phyloP scores from a whole-genome alignment of 768 basidiomycete genomes.

The Podaxis sp. region DNA sequence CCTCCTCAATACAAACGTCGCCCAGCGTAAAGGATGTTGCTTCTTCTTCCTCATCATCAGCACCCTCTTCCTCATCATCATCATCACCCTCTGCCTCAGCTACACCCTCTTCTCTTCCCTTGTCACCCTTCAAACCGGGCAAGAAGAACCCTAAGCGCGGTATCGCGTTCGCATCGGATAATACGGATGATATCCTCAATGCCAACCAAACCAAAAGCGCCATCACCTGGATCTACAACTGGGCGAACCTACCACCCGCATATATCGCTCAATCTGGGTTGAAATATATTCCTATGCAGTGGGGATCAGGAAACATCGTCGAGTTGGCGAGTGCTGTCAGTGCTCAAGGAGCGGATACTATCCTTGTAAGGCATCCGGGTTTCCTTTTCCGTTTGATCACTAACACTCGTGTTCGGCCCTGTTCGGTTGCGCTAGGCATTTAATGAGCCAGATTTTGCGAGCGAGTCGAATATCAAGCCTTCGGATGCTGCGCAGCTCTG shows the following conservation, averaged over 20 bases:
- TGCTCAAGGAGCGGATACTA: conserved; percentile 46
- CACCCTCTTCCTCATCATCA: background rate
- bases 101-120: conserved; percentile 12
- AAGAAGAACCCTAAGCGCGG: conserved; percentile 48
- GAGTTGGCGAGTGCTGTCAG: conserved; percentile 37
- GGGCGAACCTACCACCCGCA: conserved; percentile 46
- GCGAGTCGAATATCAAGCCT: conserved; percentile 47
- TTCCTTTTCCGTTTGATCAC: conserved; percentile 16
- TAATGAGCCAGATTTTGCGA: conserved; percentile 55
- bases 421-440: conserved; percentile 27
- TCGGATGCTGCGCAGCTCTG: conserved; percentile 51
- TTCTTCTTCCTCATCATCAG: conserved; percentile 17
- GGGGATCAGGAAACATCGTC: conserved; percentile 43
- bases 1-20: background rate
- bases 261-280: conserved; percentile 44
- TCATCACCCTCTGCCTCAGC: background rate
- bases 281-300: conserved; percentile 54
- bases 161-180: conserved; percentile 39
- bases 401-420: conserved; percentile 31
- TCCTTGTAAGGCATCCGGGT: conserved; percentile 39
- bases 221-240: conserved; percentile 53
- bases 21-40: conserved; percentile 13
- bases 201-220: conserved; percentile 45
- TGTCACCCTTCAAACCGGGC: conserved; percentile 19
- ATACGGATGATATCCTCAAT: conserved; percentile 41